These are phyloP conservation scores for Penicillium pancosmium DNA, from an alignment of 495 filamentous ascomycete species.

Conservation along the genomic window DNA sequence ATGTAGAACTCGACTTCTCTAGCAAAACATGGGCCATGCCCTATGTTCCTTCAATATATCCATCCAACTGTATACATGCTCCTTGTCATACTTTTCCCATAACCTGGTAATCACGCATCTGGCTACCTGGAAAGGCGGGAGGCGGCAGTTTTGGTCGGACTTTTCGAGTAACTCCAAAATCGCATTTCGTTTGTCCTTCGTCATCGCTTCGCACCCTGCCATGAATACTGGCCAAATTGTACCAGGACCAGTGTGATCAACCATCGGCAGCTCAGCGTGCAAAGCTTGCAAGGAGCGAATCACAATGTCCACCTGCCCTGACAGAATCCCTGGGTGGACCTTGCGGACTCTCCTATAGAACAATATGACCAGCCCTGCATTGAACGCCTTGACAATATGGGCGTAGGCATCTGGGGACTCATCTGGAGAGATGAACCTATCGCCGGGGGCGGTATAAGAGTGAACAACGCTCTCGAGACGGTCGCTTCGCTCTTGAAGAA, in stretches of 20 bases:
- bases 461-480: conserved; percentile 32
- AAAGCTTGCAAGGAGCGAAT: conserved; percentile 18
- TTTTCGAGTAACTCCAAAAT: conserved; percentile 20
- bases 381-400: conserved; percentile 26
- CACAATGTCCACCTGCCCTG: conserved; percentile 23
- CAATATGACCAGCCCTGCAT: conserved; percentile 30
- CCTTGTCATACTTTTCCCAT: conserved; percentile 20
- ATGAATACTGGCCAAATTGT: conserved; percentile 33
- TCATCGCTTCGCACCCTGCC: conserved; percentile 28
- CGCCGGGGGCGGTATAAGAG: conserved; percentile 9
- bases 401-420: not conserved
- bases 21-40: conserved; percentile 30
- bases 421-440: not conserved
- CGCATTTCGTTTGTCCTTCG: conserved; percentile 12
- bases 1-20: not conserved
- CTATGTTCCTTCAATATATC: conserved; percentile 18
- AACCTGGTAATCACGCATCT: conserved; percentile 17
- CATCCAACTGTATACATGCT: conserved; percentile 27
- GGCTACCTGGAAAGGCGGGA: conserved; percentile 18
- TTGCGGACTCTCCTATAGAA: conserved; percentile 33
- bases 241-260: conserved; percentile 18
- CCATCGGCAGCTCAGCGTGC: conserved; percentile 6
- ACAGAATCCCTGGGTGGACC: conserved; percentile 25
- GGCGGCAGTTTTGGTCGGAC: conserved; percentile 10
- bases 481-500: conserved; percentile 24